Percentiles rank a stretch among this genome's conserved stretches.
phyloP scores from a whole-genome alignment of 208 protist genomes.

The Herpetomonas tarakana region DNA sequence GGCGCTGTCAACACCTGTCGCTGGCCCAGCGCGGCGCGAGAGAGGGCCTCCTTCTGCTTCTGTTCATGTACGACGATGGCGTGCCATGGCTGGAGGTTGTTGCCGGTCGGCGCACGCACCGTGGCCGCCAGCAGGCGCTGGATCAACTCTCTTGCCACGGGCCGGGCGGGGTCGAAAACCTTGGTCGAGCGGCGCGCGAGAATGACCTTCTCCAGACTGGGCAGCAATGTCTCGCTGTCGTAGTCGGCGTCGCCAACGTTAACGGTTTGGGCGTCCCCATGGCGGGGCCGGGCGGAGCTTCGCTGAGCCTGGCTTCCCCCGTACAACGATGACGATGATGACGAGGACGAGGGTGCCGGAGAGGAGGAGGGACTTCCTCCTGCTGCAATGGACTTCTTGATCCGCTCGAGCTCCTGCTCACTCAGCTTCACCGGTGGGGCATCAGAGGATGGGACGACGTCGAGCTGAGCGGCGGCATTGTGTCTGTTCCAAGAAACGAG shows the following conservation, averaged over 20 bases:
- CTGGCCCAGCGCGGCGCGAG: slow-evolving; percentile 60
- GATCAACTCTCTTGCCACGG: slow-evolving; percentile 37
- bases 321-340: too few relatives aligned
- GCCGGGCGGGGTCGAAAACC: slow-evolving; percentile 39
- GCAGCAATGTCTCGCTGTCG: not conserved
- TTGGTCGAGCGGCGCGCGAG: slow-evolving; percentile 44
- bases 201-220: slow-evolving; percentile 29
- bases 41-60: slow-evolving; percentile 32
- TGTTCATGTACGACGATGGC: slow-evolving; percentile 73
- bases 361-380: not conserved
- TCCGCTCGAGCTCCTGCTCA: slow-evolving; percentile 1
- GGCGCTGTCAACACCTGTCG: slow-evolving; percentile 65
- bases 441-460: not conserved
- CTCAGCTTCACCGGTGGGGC: not conserved
- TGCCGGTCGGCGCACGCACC: slow-evolving; percentile 61
- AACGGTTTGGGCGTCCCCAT: not conserved
- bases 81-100: slow-evolving; percentile 86
- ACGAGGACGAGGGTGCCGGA: too few relatives aligned
- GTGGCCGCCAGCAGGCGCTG: slow-evolving; percentile 49
- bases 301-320: too few relatives aligned
- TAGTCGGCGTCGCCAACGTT: not conserved
- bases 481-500: slow-evolving; percentile 36
- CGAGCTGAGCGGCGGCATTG: slow-evolving; percentile 21
- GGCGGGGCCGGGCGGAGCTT: too few relatives aligned
- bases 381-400: slow-evolving; percentile 3